Evolutionary conservation across 2,329 filamentous ascomycete genomes (phyloP), one percentile per base, ranked within the genome.

Genomic region (Colletotrichum caudatum): DNA sequence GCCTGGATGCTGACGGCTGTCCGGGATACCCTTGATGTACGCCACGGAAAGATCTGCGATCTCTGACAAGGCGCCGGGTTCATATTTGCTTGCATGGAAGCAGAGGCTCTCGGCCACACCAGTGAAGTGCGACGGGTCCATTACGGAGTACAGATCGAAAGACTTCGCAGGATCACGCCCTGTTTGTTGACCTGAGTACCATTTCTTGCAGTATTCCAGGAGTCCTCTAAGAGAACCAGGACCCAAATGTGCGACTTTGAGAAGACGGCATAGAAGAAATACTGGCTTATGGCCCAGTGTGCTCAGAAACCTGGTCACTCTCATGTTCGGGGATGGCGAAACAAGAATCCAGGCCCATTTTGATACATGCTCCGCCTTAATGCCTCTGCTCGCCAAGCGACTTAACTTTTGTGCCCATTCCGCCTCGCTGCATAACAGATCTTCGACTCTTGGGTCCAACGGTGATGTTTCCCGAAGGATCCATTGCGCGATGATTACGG

Each of bases 31-130:
- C 54, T 71, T 73, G 29, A 82, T 80, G 57, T 81, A 81, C 16
- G 75, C 69, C 5, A 71, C 76, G 20, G 77, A 74, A 37, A 82
- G 70, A 7, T 76, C 74, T 8, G 80, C 79, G n/a, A 81, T 74
- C 2, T 74, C 71, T 7, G 77, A 71, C 16, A 82, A 73, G 2
- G 76, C 75, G 23, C 69, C 75, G 9, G 81, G 80, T 73, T 76
- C 78, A 33, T 78, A 39, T 8, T 74, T 74, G 33, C 74, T 73
- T 26, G 66, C 69, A 29, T 73, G 72, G 20, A 16, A 20, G 33
- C 64, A 33, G 3, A 74, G 29, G 20, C 35, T 26, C 3, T n/a
- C 12, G 5, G 72, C 51, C 11, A 71, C 8, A 12, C 46, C 53
- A 29, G 51, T 11, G 26, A 72, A 71, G 18, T 66, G 12, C 14